Evolutionary conservation across 1,139 yeast genomes (phyloP), one percentile per base, ranked within the genome.

Genomic region (Suhomyces anneliseae): DNA sequence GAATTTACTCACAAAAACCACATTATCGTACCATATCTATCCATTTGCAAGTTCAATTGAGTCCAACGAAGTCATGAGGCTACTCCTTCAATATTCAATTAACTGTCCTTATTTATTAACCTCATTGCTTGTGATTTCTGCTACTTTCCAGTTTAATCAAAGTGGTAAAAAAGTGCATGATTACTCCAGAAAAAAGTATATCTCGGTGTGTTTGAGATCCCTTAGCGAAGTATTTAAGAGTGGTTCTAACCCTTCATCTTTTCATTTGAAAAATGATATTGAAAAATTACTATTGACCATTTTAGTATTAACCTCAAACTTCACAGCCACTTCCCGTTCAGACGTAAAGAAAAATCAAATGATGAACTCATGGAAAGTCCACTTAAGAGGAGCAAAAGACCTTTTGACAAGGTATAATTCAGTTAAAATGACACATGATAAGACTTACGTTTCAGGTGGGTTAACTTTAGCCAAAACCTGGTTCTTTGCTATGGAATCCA

Each of bases 381-480:
- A 73, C 53, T 54, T 74, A 31, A 52, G 69, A 32, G 77, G 77
- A 0, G 78, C 78, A 9, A 68, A 70, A 37, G 78, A 74, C 48
- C 57, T 74, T 42, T 60, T 74, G 19, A 47, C 66, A 12, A 66
- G 65, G 45, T 74, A 72, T 55, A 60, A 65, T 7, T 43, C 51
- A 5, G n/a, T 49, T 19, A 43, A 45, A 31, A 39, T 37, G 44
- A 29, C 40, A 1, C 39, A 42, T 24, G 49, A 42, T 44, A 40
- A 40, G 45, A 33, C 46, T n/a, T 43, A 32, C 14, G 35, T 38
- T 8, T 50, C 48, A 3, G 50, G 47, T 14, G 79, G 77, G 2
- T 54, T 73, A n/a, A 76, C 78, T 1, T 57, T 74, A 8, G 77
- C 78, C 1, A 68, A 70, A 48, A 66, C 67, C n/a, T 74, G 78